Evolutionary conservation across 2,329 filamentous ascomycete species (phyloP).

Genomic region (Didymella segeticola): DNA sequence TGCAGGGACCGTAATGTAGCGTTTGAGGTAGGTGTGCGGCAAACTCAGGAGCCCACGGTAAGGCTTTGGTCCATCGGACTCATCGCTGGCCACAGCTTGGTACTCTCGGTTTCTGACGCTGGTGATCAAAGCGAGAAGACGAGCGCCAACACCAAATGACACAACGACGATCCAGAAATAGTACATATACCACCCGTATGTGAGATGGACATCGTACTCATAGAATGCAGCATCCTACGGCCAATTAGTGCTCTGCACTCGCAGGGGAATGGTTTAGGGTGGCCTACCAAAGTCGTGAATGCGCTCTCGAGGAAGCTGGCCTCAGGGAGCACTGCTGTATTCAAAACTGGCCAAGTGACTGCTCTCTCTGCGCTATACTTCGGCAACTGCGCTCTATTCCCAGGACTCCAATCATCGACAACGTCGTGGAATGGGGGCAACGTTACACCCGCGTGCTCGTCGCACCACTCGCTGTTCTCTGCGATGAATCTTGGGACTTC

Average conservation of each 20-base stretch:
- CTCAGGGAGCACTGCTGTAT: constrained; percentile 33
- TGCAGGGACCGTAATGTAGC: constrained; percentile 53
- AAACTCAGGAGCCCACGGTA: not conserved
- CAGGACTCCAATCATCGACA: constrained; percentile 29
- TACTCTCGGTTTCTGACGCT: not conserved
- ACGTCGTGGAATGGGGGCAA: constrained; percentile 36
- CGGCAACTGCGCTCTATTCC: constrained; percentile 23
- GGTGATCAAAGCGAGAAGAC: constrained; percentile 28
- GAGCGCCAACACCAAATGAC: constrained; percentile 31
- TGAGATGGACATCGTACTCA: constrained; percentile 38
- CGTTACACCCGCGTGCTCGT: constrained; percentile 26
- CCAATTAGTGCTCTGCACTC: not conserved
- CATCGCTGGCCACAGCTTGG: constrained; percentile 4
- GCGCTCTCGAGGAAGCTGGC: constrained; percentile 32
- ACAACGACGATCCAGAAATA: constrained; percentile 42
- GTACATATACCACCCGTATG: constrained; percentile 44
- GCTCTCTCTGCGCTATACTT: constrained; percentile 31
- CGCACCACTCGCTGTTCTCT: constrained; percentile 30
- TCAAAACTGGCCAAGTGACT: constrained; percentile 21
- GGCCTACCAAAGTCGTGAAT: constrained; percentile 38
- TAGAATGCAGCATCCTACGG: constrained; percentile 35
- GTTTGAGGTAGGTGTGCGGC: constrained; percentile 28
- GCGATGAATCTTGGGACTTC: constrained; percentile 26
- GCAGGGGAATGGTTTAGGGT: not conserved
- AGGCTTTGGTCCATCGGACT: not conserved